Percentiles rank a stretch among this genome's conserved stretches.
These are phyloP conservation scores for Phyllosticta citrichinensis DNA, from an alignment of 2,329 filamentous ascomycete species.

Conservation along the genomic window DNA sequence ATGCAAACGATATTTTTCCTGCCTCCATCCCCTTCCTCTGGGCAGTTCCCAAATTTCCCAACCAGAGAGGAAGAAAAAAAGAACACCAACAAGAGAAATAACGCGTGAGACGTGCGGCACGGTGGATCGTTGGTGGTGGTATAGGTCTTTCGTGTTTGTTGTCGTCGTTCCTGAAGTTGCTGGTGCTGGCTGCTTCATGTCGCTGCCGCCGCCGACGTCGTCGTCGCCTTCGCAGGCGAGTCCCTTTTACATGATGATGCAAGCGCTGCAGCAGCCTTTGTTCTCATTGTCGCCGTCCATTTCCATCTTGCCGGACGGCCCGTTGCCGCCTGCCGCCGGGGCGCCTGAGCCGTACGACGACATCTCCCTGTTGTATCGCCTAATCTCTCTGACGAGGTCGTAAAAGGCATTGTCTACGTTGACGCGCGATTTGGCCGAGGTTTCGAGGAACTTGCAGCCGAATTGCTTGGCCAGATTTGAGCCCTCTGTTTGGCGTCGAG, in stretches of 20 bases:
- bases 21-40: background rate
- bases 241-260: slow-evolving; percentile 65
- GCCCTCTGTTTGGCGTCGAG: slow-evolving; percentile 55
- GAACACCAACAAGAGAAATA: background rate
- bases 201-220: background rate
- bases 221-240: background rate
- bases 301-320: slow-evolving; percentile 62
- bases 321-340: slow-evolving; percentile 48
- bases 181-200: background rate
- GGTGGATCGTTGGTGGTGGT: background rate
- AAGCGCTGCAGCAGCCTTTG: slow-evolving; percentile 65
- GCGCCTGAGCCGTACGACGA: slow-evolving; percentile 69
- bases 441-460: slow-evolving; percentile 98
- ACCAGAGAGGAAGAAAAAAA: background rate
- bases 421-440: slow-evolving; percentile 93
- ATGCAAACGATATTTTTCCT: background rate
- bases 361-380: slow-evolving; percentile 98
- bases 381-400: slow-evolving; percentile 95
- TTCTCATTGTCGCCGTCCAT: slow-evolving; percentile 59
- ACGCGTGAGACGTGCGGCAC: background rate
- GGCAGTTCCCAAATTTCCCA: background rate
- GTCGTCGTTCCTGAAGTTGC: background rate
- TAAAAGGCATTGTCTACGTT: slow-evolving; percentile 99
- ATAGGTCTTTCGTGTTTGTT: background rate
- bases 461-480: slow-evolving; percentile 77